phyloP scores from a whole-genome alignment of 148 eudicot species.

The Bassia scoparia region DNA sequence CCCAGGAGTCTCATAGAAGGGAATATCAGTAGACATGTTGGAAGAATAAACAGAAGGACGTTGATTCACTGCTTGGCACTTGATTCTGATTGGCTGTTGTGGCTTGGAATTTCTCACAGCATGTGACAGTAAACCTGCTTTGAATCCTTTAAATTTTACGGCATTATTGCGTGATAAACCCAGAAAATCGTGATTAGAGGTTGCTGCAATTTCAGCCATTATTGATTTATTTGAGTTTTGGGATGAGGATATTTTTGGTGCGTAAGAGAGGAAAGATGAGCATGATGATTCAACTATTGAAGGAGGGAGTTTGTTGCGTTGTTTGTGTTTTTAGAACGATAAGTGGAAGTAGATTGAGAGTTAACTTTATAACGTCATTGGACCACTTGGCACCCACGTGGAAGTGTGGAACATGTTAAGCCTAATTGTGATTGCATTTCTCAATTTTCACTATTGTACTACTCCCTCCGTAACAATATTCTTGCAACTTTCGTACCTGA shows the following conservation, averaged over 20 bases:
- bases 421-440: too few species aligned
- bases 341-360: too few species aligned
- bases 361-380: background rate
- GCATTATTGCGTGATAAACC: background rate
- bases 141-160: background rate
- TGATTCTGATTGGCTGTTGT: slow-evolving; percentile 25
- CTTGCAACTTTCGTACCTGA: too few species aligned
- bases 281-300: too few species aligned
- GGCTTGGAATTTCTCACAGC: slow-evolving; percentile 17
- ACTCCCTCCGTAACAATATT: too few species aligned
- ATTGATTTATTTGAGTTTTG: background rate
- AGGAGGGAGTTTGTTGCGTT: background rate
- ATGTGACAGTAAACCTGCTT: slow-evolving; percentile 1
- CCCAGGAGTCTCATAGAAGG: slow-evolving; percentile 64
- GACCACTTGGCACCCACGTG: background rate
- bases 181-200: background rate
- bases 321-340: too few species aligned
- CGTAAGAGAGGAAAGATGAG: background rate
- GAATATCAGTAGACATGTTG: slow-evolving; percentile 60
- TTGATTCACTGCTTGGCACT: slow-evolving; percentile 33
- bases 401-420: too few species aligned
- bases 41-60: slow-evolving; percentile 59
- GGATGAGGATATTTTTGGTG: background rate
- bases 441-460: too few species aligned
- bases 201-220: slow-evolving; percentile 3